Evolutionary conservation across 2,329 filamentous ascomycete genomes (phyloP).

Genomic region (Apiospora rasikravindrae): DNA sequence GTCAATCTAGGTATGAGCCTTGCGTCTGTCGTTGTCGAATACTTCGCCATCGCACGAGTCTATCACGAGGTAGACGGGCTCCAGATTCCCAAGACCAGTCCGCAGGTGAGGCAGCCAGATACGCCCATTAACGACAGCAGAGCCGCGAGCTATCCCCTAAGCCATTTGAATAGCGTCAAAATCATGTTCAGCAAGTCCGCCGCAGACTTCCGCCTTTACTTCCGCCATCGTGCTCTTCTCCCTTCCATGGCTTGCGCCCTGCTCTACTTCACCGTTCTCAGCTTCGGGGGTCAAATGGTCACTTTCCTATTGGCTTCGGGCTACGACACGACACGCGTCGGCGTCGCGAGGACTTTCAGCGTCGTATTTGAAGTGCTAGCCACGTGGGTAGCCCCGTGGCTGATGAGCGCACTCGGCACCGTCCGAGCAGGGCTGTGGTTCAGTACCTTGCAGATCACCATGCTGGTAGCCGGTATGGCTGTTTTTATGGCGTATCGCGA

Average conservation of each 20-base stretch:
- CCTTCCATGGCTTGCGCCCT: conserved; percentile 65
- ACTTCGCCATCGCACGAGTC: conserved; percentile 29
- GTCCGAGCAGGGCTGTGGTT: conserved; percentile 74
- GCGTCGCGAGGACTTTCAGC: conserved; percentile 56
- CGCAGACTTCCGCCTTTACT: conserved; percentile 46
- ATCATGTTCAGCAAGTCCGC: not conserved
- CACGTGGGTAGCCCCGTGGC: conserved; percentile 62
- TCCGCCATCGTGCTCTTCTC: conserved; percentile 60
- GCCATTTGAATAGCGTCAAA: not conserved
- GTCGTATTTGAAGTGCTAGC: conserved; percentile 63
- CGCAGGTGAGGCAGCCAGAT: not conserved
- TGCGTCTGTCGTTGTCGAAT: conserved; percentile 42
- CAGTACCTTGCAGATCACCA: conserved; percentile 69
- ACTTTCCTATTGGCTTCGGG: conserved; percentile 64
- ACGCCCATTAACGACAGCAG: too few species aligned
- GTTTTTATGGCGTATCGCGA: conserved; percentile 14
- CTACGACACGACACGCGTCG: conserved; percentile 57
- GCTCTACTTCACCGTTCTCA: conserved; percentile 66
- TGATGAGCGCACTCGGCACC: conserved; percentile 60
- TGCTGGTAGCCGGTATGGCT: conserved; percentile 51
- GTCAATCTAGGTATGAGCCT: conserved; percentile 53
- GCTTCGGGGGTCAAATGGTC: conserved; percentile 66
- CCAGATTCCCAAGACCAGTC: not conserved
- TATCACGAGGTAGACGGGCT: conserved; percentile 32
- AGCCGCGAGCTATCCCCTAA: not conserved